Conservation (phyloP, 106 monocot species). For the Agapanthus africanus region DNA sequence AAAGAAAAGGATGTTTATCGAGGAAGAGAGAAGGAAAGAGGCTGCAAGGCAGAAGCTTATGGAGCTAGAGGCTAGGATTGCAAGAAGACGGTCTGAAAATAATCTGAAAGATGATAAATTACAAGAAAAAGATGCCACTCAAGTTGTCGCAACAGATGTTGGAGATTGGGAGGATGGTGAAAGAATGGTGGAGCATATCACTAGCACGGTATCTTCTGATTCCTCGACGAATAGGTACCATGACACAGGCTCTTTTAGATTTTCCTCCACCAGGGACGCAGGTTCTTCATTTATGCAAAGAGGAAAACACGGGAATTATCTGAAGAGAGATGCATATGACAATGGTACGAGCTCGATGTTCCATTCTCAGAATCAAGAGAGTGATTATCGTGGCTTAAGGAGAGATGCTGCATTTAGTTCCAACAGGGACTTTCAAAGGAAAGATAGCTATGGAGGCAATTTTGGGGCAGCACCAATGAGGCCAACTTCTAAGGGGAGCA, state of each 20-base stretch:
- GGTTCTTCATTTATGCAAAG: conserved; percentile 32
- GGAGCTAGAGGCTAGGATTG: conserved; percentile 84
- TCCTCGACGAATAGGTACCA: conserved; percentile 36
- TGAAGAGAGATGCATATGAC: conserved; percentile 30
- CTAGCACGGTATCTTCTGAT: conserved; percentile 40
- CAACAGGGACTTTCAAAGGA: conserved; percentile 35
- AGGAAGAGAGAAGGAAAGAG: conserved; percentile 92
- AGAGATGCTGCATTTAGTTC: conserved; percentile 36
- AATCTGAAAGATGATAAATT: conserved; percentile 25
- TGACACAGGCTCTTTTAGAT: conserved; percentile 31
- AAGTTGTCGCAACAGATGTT: conserved; percentile 20
- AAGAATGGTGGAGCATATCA: conserved; percentile 38
- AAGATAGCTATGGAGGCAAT: conserved; percentile 26
- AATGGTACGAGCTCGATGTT: conserved; percentile 22
- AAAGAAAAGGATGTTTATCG: conserved; percentile 48
- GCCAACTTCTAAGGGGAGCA: conserved; percentile 39
- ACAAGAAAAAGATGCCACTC: conserved; percentile 28
- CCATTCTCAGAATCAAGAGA: conserved; percentile 26
- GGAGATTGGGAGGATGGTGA: conserved; percentile 61
- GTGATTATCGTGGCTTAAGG: conserved; percentile 20
- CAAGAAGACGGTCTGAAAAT: conserved; percentile 50
- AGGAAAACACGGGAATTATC: conserved; percentile 34
- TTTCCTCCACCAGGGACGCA: conserved; percentile 29
- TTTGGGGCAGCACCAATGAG: conserved; percentile 19
- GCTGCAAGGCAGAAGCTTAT: conserved; percentile 72